Base-by-base conservation (phyloP, 1,139 yeast species). In the Blastobotrys malaysiensis region DNA sequence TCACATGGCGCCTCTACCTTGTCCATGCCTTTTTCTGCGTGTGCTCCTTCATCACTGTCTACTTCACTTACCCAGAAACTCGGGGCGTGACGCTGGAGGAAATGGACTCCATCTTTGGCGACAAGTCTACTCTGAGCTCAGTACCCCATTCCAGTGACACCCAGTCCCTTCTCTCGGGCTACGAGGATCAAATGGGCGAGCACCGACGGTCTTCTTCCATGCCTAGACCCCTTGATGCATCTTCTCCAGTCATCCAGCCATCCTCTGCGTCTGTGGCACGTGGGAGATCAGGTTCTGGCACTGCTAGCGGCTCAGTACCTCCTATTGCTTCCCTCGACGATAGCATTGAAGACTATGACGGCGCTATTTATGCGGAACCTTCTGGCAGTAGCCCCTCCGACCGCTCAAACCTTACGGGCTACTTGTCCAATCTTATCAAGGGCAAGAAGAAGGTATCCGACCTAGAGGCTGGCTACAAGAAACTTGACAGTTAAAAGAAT, bases 61-160 rank as follows among this genome's bases (percentile, higher is more conserved):
- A 78, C 69, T 76, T 77, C 52, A 75, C 82, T 55, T 89, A 86
- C 66, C 97, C 97, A 0, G 97, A 90, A 68, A 90, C 97, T 0
- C 89, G 87, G 66, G 97, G 97, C 5, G 81, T 89, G 48, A 83
- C 86, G 45, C 76, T 90, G 57, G 97, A 90, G 68, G 96, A 90
- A 56, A 89, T 90, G 87, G 96, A 89, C 68, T 73, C 81, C 9
- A 75, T 89, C 22, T 90, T 90, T 69, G 91, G 88, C 55, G 95
- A 83, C 62, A 73, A 75, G 57, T 76, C 83, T 1, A 57, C 64
- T 9, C 3, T 31, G 2, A 13, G 39, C 39, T 31, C 39, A 2
- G 11, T 31, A 2, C 39, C 27, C 2, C 16, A 54, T 18, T 44
- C 60, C 5, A 57, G 57, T 16, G 67, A 63, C 52, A 57, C 61